Base-by-base conservation (phyloP, 1,284 basidiomycete species). In the Naganishia cerealis region DNA sequence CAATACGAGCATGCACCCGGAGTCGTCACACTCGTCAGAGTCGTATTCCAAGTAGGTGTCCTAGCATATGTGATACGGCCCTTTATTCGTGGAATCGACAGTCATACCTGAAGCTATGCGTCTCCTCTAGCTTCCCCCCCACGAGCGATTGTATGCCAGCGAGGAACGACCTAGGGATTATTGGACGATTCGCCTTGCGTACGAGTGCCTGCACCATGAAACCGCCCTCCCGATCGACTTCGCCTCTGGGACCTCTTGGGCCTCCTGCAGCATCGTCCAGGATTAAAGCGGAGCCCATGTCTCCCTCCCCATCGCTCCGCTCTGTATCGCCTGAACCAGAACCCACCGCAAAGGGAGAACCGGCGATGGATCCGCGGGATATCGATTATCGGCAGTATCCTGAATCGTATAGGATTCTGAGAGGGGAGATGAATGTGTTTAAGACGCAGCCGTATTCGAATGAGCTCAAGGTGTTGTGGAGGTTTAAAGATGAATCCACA, bases 391-490 rank as follows among this genome's bases (percentile, higher is more conserved):
- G 39, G 3, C 39, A 29, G 3, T 38, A 56, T 38, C 67, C 67
- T 1, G 38, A 57, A 6, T 12, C 52, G 38, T 68, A 68, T 55
- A 53, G 53, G 46, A 65, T 68, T 21, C 54, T 68, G 13, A 39
- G 55, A 24, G 67, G 67, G 9, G 67, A 68, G 26, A 63, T 63
- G 61, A 68, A 68, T 46, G 74, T 74, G 18, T 76, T 76, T 67
- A 74, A 72, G 21, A 76, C 75, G 2, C 71, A 72, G 33, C 74
- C 73, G 21, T 76, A 76, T 57, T 75, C 74, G 3, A 70, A 58
- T 16, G 66, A 69, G n/a, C 66, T 76, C 33, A 76, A 76, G 57
- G 53, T 52, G 1, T 54, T 73, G 15, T 76, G 75, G 75, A 69
- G 66, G 53, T 76, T 74, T 62, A 74, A 75, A 61, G 72, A 73